Base-by-base conservation (phyloP, 2,329 filamentous ascomycete genomes). In the Xylariaceae sp. region DNA sequence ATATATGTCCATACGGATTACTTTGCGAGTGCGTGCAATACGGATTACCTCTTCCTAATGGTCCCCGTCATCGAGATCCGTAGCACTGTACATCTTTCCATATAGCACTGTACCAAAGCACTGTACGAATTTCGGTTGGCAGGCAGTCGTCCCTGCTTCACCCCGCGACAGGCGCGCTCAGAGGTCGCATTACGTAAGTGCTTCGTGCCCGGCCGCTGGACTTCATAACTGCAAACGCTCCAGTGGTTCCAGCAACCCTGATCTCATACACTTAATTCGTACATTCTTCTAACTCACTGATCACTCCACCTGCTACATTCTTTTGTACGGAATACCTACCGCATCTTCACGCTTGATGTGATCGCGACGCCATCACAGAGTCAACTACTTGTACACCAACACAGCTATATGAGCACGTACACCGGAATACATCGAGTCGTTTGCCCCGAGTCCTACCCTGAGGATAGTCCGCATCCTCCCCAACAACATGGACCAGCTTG, bases 401-500 rank as follows among this genome's bases (percentile, higher is more conserved):
- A 42, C 37, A 9, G 37, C 37, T 42, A 42, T 42, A 30, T 30
- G 23, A 30, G 23, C 23, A 30, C 23, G 23, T 30, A 4, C 1
- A 4, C 23, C 23, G 23, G 23, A 30, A 30, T 30, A 30, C 23
- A 30, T 30, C 23, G 23, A 30, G 23, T 30, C 23, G 23, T 30
- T 30, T 30, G 23, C 23, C 23, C 23, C 23, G 4, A 45, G 42
- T 6, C 42, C 42, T 11, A 45, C n/a, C 42, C 42, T n/a, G 42
- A 45, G 42, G 13, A 13, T 45, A 45, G 10, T 45, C n/a, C 42
- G 13, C 42, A n/a, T 6, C 13, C 42, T 45, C 42, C 15, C 51
- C 39, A 15, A 47, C 66, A 62, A 39, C 62, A 78, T 78, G 76
- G 75, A 77, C 34, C 68, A 71, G 53, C 67, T 68, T 55, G 72